Evolutionary conservation across 1,284 basidiomycete species (phyloP), one percentile per base, ranked within the genome.

Genomic region (Leucoagaricus sp.): DNA sequence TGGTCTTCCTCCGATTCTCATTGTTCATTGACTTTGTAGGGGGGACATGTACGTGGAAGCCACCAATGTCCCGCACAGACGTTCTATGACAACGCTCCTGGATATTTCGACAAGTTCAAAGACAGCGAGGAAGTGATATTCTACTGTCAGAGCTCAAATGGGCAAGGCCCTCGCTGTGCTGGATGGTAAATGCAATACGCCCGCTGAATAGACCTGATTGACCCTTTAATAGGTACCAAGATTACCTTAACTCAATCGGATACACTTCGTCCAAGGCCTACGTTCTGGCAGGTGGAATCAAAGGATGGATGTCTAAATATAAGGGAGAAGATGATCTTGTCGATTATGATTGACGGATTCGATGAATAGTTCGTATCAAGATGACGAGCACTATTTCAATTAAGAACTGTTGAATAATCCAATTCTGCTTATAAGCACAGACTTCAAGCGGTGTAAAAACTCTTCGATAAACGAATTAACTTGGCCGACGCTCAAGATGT

Each of bases 11-110:
- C 48, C 17, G 17, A 31, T 13, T 28, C 12, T 31, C 4, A n/a
- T 5, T 42, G 4, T 42, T 31, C 15, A 10, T 1, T 4, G 12
- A 25, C 54, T n/a, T 34, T 13, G n/a, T 34, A 77, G 75, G 75
- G 74, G 2, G 74, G 74, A 1, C 72, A 75, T 57, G 70, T 77
- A 15, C 68, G 71, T 25, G 74, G 72, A 60, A 76, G 74, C 55
- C 61, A 68, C 53, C 73, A 77, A 49, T 69, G 69, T 59, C 63
- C 67, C n/a, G 74, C 74, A 0, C 72, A 76, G 55, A 71, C 71
- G 2, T 76, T 77, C 60, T 70, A 72, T 48, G 68, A 76, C 53
- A 64, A 74, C 33, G 66, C 74, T 21, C 70, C 69, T 1, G 41
- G 19, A 9, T 71, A 74, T 56, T 67, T 69, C 31, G 67, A 72